Base-by-base conservation (phyloP, 805 yeast species). In the Kuraishia piskuri region DNA sequence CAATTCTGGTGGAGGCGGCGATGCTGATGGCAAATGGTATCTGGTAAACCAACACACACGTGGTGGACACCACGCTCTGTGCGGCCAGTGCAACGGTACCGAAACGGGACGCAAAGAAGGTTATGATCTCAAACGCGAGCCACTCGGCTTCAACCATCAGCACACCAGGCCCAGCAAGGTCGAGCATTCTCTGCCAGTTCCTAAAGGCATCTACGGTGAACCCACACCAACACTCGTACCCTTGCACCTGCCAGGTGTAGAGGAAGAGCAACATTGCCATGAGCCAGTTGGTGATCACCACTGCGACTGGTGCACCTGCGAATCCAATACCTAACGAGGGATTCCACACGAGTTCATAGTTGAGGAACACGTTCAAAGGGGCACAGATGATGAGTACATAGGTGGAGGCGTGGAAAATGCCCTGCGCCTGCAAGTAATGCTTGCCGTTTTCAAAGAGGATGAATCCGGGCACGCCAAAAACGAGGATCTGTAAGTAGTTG, bases 141-240 rank as follows among this genome's bases (percentile, higher is more conserved):
- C 88, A 87, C 67, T 87, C 94, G 20, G 90, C 86, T 61, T 83
- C 79, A 22, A 87, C 88, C 87, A 86, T 84, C 52, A 85, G 68
- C 26, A 86, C 80, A 40, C 91, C 90, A 4, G 90, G 90, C n/a
- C 81, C 62, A 1, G 91, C 84, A 46, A 87, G 68, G 56, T 70
- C 72, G 48, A 86, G 70, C 83, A 87, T 80, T 60, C 76, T 79
- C 3, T 67, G 64, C 91, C 91, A 87, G 58, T 84, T 82, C 48
- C 65, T 63, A 59, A 77, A 76, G 48, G 79, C 76, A 8, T 53
- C 57, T 12, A 49, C 51, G 4, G 61, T 23, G 24, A 70, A 59
- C 14, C 71, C 71, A 52, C 65, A 63, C 74, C 74, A 70, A 54
- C 74, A 70, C 59, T 75, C 70, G 57, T 70, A 61, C 4, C 80